Evolutionary conservation across 1,139 yeast species (phyloP).

Genomic region (Groenewaldozyma auringiensis): DNA sequence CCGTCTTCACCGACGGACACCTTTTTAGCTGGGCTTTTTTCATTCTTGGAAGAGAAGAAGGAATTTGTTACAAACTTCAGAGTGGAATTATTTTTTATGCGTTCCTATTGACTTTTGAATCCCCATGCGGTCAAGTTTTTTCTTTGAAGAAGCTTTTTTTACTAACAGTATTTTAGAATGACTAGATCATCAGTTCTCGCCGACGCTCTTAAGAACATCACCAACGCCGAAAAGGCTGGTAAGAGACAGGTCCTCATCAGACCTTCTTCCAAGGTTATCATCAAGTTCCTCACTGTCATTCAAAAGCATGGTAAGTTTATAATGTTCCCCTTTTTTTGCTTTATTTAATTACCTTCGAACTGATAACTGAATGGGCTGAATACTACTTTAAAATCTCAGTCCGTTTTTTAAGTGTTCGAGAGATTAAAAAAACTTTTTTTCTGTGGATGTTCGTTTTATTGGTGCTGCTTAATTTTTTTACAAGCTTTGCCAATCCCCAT

Average conservation of each 20-base stretch:
- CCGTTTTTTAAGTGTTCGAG: conserved; percentile 98
- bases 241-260: conserved; percentile 98
- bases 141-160: not conserved
- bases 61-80: not conserved
- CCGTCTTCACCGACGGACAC: not conserved
- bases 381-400: conserved; percentile 67
- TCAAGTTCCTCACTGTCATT: conserved; percentile 94
- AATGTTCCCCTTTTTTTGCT: conserved; percentile 3
- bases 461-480: not conserved
- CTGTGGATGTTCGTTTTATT: conserved; percentile 6
- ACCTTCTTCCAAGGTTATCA: conserved; percentile 98
- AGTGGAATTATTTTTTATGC: not conserved
- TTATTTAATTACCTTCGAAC: conserved; percentile 27
- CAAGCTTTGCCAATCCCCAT: conserved; percentile 4
- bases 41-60: not conserved
- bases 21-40: not conserved
- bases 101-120: not conserved
- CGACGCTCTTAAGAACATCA: conserved; percentile 96
- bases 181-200: conserved; percentile 99
- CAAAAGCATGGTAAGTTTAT: conserved; percentile 77
- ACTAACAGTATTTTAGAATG: conserved; percentile 42
- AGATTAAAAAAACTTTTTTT: conserved; percentile 40
- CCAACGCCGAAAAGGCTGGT: conserved; percentile 99
- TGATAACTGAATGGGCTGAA: conserved; percentile 98
- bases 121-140: not conserved